phyloP scores from a whole-genome alignment of 208 protist species.

The Naegleria fowleri region DNA sequence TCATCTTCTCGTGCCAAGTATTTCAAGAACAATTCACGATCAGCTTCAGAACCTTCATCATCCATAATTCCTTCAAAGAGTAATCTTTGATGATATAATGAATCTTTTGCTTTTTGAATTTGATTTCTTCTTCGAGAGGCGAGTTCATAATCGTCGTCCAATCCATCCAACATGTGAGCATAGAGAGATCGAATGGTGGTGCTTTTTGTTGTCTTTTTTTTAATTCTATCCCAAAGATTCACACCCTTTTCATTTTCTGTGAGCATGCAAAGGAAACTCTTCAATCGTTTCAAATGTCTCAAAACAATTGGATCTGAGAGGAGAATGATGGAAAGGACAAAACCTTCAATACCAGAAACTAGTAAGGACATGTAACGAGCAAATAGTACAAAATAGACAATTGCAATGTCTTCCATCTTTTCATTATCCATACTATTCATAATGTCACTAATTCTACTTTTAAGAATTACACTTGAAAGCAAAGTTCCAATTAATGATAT shows the following conservation, averaged over 20 bases:
- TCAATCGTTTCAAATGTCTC: neutral
- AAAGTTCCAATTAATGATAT: neutral
- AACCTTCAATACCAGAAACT: neutral
- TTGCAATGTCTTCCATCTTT: neutral
- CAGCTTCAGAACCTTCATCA: neutral
- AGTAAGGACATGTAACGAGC: neutral
- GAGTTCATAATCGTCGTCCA: neutral
- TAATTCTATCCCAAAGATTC: neutral
- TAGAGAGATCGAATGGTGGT: neutral
- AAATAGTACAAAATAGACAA: neutral
- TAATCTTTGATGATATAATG: neutral
- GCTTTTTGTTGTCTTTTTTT: neutral
- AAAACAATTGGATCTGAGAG: neutral
- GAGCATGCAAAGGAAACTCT: neutral
- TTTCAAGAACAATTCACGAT: neutral
- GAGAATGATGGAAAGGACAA: neutral
- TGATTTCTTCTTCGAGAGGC: neutral
- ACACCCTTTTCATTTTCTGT: neutral
- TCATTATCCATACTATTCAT: neutral
- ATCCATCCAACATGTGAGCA: neutral
- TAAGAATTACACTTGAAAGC: neutral
- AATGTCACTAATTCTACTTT: neutral
- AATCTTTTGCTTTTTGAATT: neutral
- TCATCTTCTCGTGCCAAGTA: neutral
- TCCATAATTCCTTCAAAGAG: constrained; percentile 5